These are phyloP conservation scores for Fraxinus paxiana DNA, from an alignment of 305 asterid species.

Conservation along the genomic window DNA sequence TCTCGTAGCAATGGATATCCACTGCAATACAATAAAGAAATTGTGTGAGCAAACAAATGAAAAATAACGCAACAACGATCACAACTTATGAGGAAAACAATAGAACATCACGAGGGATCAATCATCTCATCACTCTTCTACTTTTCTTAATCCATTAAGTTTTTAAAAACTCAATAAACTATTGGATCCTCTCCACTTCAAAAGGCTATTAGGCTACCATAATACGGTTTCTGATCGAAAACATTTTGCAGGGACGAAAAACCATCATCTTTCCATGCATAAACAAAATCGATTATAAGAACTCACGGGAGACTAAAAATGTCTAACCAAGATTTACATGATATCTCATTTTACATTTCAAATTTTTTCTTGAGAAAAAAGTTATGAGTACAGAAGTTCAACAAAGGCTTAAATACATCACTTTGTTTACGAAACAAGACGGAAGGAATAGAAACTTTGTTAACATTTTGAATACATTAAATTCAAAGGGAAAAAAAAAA, in stretches of 20 bases:
- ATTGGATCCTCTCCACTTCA: background rate
- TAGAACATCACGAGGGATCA: background rate
- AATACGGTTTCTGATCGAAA: background rate
- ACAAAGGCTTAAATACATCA: background rate
- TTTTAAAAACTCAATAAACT: background rate
- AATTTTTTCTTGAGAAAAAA: background rate
- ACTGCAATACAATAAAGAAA: constrained; percentile 29
- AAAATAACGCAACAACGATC: background rate
- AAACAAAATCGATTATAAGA: background rate
- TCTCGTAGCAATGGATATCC: constrained; percentile 52
- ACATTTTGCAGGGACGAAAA: background rate
- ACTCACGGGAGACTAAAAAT: background rate
- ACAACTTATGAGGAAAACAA: background rate
- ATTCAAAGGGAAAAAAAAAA: background rate
- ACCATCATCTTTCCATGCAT: background rate
- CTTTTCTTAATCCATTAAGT: background rate
- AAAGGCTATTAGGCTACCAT: background rate
- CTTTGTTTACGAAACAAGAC: background rate
- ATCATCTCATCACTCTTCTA: background rate
- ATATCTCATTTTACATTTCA: background rate
- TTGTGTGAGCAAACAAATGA: background rate
- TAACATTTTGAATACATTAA: background rate
- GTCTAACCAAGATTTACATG: background rate
- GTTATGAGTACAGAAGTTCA: background rate
- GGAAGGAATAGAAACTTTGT: background rate